These are phyloP conservation scores for Tylopilus rubrobrunneus DNA, from an alignment of 768 basidiomycete species.

Conservation along the genomic window DNA sequence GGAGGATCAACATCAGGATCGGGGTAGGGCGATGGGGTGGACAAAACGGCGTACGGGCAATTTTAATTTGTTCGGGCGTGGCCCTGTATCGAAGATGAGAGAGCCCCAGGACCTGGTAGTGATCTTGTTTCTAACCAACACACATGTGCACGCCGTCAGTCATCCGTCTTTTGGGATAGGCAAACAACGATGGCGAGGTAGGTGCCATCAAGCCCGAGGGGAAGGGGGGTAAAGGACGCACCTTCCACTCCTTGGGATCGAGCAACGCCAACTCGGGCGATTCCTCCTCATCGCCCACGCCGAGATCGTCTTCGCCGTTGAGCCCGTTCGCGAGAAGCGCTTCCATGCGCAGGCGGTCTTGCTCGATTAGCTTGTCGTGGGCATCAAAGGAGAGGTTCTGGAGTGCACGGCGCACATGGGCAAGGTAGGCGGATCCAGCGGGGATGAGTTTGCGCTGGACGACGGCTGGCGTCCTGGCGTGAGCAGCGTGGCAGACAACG, in stretches of 20 bases:
- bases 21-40: conserved; percentile 8
- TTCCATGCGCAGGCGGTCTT: conserved; percentile 49
- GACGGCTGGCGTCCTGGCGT: conserved; percentile 18
- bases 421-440: conserved; percentile 84
- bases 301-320: conserved; percentile 75
- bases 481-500: background rate
- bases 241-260: conserved; percentile 99
- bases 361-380: conserved; percentile 65
- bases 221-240: conserved; percentile 26
- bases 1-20: conserved; percentile 6
- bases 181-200: background rate
- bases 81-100: conserved; percentile 87
- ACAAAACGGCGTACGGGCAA: conserved; percentile 72
- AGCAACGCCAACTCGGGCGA: conserved; percentile 57
- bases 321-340: conserved; percentile 45
- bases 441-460: conserved; percentile 62
- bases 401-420: conserved; percentile 71
- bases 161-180: background rate
- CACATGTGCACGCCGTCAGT: conserved; percentile 7
- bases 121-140: conserved; percentile 82
- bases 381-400: conserved; percentile 80
- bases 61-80: conserved; percentile 88
- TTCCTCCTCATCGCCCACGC: conserved; percentile 91
- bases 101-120: conserved; percentile 94
- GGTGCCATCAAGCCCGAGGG: background rate